Percentiles rank a stretch among this genome's conserved stretches.
Evolutionary conservation across 176 grass and related monocot species (phyloP).

Genomic region (Panicum miliaceum): DNA sequence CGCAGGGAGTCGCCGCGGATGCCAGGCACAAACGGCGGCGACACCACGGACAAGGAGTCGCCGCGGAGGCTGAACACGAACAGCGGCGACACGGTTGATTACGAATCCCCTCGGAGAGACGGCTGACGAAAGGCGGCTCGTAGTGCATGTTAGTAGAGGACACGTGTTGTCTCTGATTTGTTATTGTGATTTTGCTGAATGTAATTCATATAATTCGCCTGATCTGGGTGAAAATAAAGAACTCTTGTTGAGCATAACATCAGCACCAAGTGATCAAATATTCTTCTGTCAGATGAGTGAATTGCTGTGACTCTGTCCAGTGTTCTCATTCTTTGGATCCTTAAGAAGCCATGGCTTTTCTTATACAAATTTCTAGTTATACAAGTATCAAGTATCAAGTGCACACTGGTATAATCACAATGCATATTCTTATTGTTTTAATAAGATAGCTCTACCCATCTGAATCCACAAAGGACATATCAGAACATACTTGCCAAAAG

Average conservation of each 20-base stretch:
- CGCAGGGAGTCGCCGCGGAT: background rate
- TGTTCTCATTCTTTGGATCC: background rate
- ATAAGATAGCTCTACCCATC: background rate
- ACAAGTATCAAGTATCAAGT: background rate
- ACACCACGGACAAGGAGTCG: background rate
- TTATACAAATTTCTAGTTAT: background rate
- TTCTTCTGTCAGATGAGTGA: background rate
- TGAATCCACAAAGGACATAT: background rate
- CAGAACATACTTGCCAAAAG: background rate
- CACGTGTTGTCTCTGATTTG: background rate
- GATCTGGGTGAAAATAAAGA: conserved; percentile 18
- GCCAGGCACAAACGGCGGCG: background rate
- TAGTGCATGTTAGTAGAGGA: conserved; percentile 2
- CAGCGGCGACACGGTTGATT: background rate
- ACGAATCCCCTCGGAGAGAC: background rate
- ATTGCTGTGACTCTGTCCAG: background rate
- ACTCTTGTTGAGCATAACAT: background rate
- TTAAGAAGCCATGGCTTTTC: background rate
- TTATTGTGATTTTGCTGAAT: background rate
- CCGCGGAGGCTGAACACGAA: background rate
- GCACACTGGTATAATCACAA: too few species aligned
- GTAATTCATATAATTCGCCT: conserved; percentile 22
- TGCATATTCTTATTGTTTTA: background rate
- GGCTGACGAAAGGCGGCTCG: background rate
- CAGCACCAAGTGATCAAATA: background rate